phyloP scores from a whole-genome alignment of 257 asterid species.

The Paraleonurus japonicus region DNA sequence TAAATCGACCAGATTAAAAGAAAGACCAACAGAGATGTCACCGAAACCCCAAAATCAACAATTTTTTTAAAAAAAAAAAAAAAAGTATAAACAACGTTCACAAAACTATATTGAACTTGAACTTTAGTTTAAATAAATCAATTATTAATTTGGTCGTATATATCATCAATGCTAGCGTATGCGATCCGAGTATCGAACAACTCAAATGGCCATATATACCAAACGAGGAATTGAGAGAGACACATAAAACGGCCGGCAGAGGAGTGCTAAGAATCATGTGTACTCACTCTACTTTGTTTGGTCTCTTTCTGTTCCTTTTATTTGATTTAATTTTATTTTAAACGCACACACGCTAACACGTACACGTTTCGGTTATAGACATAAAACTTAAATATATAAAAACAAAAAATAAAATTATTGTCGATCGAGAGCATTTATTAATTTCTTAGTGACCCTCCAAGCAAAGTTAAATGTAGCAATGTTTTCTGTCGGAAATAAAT shows the following conservation, averaged over 20 bases:
- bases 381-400: not conserved
- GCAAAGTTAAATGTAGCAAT: constrained; percentile 1
- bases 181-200: no score
- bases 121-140: no score
- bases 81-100: no score
- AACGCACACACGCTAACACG: not conserved
- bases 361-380: not conserved
- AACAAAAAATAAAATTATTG: not conserved
- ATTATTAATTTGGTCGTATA: no score
- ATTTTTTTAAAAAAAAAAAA: no score
- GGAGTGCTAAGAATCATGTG: not conserved
- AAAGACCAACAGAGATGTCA: no score
- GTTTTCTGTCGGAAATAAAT: constrained; percentile 30
- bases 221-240: not conserved
- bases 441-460: not conserved
- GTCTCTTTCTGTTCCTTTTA: not conserved
- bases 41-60: no score
- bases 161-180: no score
- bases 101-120: no score
- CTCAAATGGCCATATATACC: no score
- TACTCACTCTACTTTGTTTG: not conserved
- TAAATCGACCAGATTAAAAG: no score
- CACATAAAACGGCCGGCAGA: not conserved
- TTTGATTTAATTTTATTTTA: not conserved
- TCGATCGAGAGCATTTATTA: not conserved